phyloP scores from a whole-genome alignment of 2,329 filamentous ascomycete genomes.

The Fusarium sororula region DNA sequence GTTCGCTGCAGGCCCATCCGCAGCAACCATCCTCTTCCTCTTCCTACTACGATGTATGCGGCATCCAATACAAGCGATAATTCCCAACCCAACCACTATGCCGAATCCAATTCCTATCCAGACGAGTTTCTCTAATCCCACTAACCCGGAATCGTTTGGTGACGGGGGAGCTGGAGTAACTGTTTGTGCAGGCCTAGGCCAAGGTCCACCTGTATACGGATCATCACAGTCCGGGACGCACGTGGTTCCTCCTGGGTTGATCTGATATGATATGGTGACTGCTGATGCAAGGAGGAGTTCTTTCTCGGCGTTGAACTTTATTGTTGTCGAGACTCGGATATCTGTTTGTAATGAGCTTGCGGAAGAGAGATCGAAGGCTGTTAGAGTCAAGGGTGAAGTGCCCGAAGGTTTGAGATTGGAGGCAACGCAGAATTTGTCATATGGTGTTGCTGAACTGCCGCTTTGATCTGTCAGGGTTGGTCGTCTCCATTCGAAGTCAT shows the following conservation, averaged over 20 bases:
- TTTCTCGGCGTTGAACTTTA: not conserved
- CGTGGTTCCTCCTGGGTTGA: not conserved
- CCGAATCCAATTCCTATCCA: not conserved
- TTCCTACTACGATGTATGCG: not conserved
- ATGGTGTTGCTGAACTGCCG: not conserved
- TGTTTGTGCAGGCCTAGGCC: not conserved
- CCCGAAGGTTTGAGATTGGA: not conserved
- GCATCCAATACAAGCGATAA: not conserved
- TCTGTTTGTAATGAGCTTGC: not conserved
- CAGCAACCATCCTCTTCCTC: not conserved
- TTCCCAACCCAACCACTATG: rapidly evolving
- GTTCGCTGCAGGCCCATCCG: not conserved
- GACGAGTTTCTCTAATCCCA: not conserved
- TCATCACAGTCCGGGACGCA: not conserved
- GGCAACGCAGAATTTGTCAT: not conserved
- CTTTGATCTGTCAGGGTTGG: not conserved
- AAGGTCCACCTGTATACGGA: not conserved
- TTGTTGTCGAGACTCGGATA: not conserved
- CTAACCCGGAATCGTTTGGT: not conserved
- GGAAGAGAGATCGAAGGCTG: not conserved
- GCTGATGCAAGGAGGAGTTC: not conserved
- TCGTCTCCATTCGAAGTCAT: not conserved
- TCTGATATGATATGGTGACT: not conserved
- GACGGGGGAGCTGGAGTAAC: not conserved
- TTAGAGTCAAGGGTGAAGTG: not conserved